Percentiles rank a stretch among this genome's conserved stretches.
These are phyloP conservation scores for Pseudohyphozyma bogoriensis DNA, from an alignment of 768 basidiomycete species.

Conservation along the genomic window DNA sequence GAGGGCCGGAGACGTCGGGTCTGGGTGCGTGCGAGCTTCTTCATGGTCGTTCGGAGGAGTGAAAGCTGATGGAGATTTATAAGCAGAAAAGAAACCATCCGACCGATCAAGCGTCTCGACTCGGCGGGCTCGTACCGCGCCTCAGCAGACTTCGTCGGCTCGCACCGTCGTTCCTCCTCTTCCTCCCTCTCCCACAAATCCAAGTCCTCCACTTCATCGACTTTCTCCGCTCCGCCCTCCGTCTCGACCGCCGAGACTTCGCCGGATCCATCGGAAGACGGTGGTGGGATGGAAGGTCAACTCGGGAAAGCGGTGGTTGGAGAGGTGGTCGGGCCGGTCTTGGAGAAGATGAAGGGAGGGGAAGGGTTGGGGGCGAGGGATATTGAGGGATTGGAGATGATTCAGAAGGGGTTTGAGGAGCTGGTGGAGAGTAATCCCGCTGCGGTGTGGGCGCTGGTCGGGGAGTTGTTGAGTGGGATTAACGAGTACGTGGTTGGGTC, in stretches of 20 bases:
- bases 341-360: neutral
- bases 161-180: slow-evolving; percentile 30
- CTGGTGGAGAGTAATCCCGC: slow-evolving; percentile 71
- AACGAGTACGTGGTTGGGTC: slow-evolving; percentile 58
- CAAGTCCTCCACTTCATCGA: neutral
- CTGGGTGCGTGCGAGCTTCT: slow-evolving; percentile 22
- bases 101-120: slow-evolving; percentile 88
- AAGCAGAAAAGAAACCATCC: slow-evolving; percentile 61
- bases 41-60: neutral
- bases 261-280: slow-evolving; percentile 33
- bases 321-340: slow-evolving; percentile 51
- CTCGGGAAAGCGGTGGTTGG: slow-evolving; percentile 53
- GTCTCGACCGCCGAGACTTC: neutral
- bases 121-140: slow-evolving; percentile 61
- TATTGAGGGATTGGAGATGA: slow-evolving; percentile 78
- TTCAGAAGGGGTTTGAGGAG: slow-evolving; percentile 79
- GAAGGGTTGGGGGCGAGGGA: slow-evolving; percentile 42
- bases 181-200: slow-evolving; percentile 1
- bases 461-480: slow-evolving; percentile 80
- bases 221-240: neutral
- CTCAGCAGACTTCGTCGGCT: slow-evolving; percentile 70
- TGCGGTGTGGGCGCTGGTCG: slow-evolving; percentile 73
- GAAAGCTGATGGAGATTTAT: slow-evolving; percentile 3
- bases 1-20: slow-evolving; percentile 24
- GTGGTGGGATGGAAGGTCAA: slow-evolving; percentile 43